Percentiles rank a stretch among this genome's conserved stretches.
Conservation (phyloP, 192 early-diverging fungal species). For the Cetraspora pellucida region DNA sequence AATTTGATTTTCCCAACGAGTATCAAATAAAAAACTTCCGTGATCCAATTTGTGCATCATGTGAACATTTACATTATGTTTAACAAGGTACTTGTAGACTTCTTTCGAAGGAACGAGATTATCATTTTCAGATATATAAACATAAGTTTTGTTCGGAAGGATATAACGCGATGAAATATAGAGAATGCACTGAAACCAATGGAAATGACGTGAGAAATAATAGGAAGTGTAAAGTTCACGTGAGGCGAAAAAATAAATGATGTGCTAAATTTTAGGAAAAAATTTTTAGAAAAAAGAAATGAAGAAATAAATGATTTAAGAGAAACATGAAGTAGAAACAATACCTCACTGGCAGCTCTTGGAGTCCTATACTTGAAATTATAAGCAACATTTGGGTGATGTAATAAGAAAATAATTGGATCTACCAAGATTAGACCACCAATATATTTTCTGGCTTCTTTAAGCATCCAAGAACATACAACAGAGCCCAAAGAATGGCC, state of each 20-base stretch:
- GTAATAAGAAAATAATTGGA: conserved; percentile 68
- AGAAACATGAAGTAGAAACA: background rate
- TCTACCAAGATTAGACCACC: conserved; percentile 63
- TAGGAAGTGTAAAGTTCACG: conserved; percentile 65
- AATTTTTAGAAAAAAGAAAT: too few relatives aligned
- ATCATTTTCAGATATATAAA: conserved; percentile 54
- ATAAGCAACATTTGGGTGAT: conserved; percentile 61
- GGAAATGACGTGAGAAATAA: conserved; percentile 57
- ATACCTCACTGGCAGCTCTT: conserved; percentile 37
- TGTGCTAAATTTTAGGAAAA: conserved; percentile 45
- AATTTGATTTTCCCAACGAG: conserved; percentile 37
- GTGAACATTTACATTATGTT: conserved; percentile 35
- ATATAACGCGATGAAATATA: conserved; percentile 38
- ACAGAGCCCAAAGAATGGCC: conserved; percentile 70
- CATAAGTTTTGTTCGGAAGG: conserved; percentile 35
- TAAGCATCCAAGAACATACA: conserved; percentile 60
- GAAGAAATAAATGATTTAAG: too few relatives aligned
- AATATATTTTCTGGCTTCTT: conserved; percentile 50
- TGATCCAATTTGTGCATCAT: conserved; percentile 53
- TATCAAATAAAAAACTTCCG: conserved; percentile 46
- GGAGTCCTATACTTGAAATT: conserved; percentile 60
- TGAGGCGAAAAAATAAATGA: conserved; percentile 61
- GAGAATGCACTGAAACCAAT: conserved; percentile 50
- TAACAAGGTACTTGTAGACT: conserved; percentile 44
- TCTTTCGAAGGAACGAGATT: conserved; percentile 42